Percentiles rank a stretch among this genome's conserved stretches.
phyloP scores from a whole-genome alignment of 257 asterid species.

The Leptodermis oblonga region DNA sequence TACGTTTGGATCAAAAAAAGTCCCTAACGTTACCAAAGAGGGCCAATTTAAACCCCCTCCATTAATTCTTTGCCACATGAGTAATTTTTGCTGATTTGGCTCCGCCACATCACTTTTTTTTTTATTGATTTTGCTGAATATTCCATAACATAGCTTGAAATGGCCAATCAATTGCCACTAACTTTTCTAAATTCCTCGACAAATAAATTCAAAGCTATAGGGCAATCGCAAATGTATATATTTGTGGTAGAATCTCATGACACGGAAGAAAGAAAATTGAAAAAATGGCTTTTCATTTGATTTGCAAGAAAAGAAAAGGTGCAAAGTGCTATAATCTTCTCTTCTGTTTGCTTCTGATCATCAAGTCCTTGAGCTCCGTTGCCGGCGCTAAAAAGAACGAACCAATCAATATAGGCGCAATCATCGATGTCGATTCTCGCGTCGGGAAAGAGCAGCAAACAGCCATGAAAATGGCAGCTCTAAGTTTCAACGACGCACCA shows the following conservation, averaged over 20 bases:
- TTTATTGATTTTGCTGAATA: too few species aligned
- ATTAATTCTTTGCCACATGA: too few species aligned
- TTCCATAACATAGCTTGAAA: too few species aligned
- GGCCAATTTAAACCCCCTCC: too few species aligned
- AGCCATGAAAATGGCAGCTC: constrained; percentile 31
- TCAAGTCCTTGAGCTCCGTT: constrained; percentile 1
- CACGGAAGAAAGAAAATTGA: not conserved
- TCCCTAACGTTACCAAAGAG: too few species aligned
- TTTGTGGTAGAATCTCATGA: too few species aligned
- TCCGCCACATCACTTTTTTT: too few species aligned
- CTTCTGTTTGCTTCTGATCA: not conserved
- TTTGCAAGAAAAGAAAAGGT: not conserved
- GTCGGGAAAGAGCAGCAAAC: constrained; percentile 36
- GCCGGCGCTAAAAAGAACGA: not conserved
- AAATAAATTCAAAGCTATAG: too few species aligned
- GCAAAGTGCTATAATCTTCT: not conserved
- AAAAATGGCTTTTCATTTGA: not conserved
- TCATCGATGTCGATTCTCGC: constrained; percentile 32
- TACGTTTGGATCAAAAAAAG: too few species aligned
- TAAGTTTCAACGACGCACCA: constrained; percentile 17
- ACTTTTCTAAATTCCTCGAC: too few species aligned
- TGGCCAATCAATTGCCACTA: too few species aligned
- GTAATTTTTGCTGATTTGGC: too few species aligned
- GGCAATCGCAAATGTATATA: not conserved
- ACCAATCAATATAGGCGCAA: constrained; percentile 27